Conservation (phyloP, 305 asterid species). For the Solanum hybrid region DNA sequence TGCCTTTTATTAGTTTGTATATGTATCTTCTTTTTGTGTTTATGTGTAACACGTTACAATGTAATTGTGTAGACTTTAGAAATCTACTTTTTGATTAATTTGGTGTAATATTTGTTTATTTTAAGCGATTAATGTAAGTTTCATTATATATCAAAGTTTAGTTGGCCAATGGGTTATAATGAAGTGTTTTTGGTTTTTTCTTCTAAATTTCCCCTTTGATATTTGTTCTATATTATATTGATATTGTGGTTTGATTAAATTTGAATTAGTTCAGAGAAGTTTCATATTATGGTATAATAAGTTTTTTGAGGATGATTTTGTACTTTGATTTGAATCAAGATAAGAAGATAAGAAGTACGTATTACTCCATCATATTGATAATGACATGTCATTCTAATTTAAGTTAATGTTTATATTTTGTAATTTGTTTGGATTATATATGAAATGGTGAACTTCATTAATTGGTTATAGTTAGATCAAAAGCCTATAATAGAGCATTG, state of each 20-base stretch:
- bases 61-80: neutral
- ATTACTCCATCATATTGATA: neutral
- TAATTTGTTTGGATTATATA: too few species aligned
- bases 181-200: neutral
- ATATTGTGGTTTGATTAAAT: neutral
- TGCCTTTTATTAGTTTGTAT: neutral
- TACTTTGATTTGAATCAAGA: neutral
- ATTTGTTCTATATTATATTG: neutral
- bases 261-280: accelerated
- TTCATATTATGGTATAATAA: too few species aligned
- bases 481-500: too few species aligned
- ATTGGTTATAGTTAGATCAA: too few species aligned
- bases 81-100: neutral
- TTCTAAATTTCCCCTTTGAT: neutral
- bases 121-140: neutral
- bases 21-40: neutral
- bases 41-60: neutral
- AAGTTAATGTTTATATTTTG: too few species aligned
- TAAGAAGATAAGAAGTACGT: neutral
- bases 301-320: too few species aligned
- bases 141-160: neutral
- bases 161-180: neutral
- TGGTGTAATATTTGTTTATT: neutral
- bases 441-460: too few species aligned
- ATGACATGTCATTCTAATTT: too few species aligned